phyloP scores from a whole-genome alignment of 2,329 filamentous ascomycete genomes.

The Zymoseptoria pseudotritici region DNA sequence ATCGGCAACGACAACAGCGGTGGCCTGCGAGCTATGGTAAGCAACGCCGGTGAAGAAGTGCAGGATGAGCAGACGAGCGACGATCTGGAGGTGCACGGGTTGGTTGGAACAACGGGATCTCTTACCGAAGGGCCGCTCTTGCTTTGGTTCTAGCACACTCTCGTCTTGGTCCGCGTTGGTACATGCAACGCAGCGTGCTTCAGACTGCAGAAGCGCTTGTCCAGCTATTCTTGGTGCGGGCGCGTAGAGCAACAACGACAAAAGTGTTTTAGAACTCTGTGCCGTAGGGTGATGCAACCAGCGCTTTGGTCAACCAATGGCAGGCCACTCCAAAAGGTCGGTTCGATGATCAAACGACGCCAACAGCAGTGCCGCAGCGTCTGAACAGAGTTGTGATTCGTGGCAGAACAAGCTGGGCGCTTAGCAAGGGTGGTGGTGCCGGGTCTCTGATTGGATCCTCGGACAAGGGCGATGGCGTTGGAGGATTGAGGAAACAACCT shows the following conservation, averaged over 20 bases:
- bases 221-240: conserved; percentile 23
- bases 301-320: conserved; percentile 12
- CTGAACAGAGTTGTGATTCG: conserved; percentile 10
- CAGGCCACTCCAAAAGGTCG: conserved; percentile 7
- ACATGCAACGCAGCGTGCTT: conserved; percentile 19
- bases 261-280: conserved; percentile 7
- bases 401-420: conserved; percentile 9
- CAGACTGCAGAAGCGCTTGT: conserved; percentile 12
- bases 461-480: conserved; percentile 6
- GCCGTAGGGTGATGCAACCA: conserved; percentile 10
- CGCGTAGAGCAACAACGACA: conserved; percentile 18
- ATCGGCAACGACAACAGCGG: conserved; percentile 21
- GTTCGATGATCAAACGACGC: conserved; percentile 10
- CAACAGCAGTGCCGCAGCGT: conserved; percentile 3
- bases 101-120: conserved; percentile 11
- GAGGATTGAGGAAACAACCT: conserved; percentile 1
- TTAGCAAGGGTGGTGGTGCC: conserved; percentile 2
- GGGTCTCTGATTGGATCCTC: conserved; percentile 1
- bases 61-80: conserved; percentile 8
- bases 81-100: conserved; percentile 5
- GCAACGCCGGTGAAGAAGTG: conserved; percentile 17
- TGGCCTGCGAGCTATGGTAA: conserved; percentile 20
- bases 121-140: conserved; percentile 21
- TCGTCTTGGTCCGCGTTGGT: conserved; percentile 13
- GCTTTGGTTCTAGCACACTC: conserved; percentile 16